A percentile compares a stretch with the other conserved stretches of the same genome.
These are phyloP conservation scores for Leishmania turanica DNA, from an alignment of 208 protist genomes.

Conservation along the genomic window DNA sequence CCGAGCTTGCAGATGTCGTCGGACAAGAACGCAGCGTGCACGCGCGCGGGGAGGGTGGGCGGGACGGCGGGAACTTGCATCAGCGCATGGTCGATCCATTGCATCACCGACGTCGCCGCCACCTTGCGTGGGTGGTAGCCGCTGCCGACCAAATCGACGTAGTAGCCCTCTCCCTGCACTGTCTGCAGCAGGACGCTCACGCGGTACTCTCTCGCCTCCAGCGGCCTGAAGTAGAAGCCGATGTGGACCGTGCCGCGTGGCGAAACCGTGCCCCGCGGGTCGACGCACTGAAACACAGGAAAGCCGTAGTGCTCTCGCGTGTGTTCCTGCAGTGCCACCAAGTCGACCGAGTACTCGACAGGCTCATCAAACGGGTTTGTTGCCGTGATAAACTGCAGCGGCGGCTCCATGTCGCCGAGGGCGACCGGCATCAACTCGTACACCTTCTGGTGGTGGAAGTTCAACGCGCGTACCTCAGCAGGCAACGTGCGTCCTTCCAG, in stretches of 20 bases:
- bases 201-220: slow-evolving; percentile 81
- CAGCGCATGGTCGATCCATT: slow-evolving; percentile 52
- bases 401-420: slow-evolving; percentile 87
- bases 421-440: slow-evolving; percentile 85
- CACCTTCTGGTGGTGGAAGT: slow-evolving; percentile 50
- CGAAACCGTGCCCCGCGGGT: slow-evolving; percentile 73
- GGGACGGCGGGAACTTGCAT: slow-evolving; percentile 48
- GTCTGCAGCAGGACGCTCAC: slow-evolving; percentile 65
- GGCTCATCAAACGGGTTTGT: slow-evolving; percentile 65
- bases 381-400: slow-evolving; percentile 75
- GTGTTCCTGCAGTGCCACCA: slow-evolving; percentile 48
- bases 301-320: slow-evolving; percentile 77
- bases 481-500: slow-evolving; percentile 85
- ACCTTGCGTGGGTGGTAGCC: slow-evolving; percentile 81
- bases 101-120: slow-evolving; percentile 21
- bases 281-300: slow-evolving; percentile 87
- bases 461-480: slow-evolving; percentile 50
- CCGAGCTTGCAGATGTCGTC: slow-evolving; percentile 75
- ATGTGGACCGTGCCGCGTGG: slow-evolving; percentile 54
- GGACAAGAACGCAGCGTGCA: slow-evolving; percentile 55
- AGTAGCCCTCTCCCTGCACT: slow-evolving; percentile 68
- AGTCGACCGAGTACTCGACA: slow-evolving; percentile 75
- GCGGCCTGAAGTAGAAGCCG: slow-evolving; percentile 89
- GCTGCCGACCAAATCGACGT: slow-evolving; percentile 62
- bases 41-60: slow-evolving; percentile 27